Base-by-base conservation (phyloP, 2,329 filamentous ascomycete genomes). In the Mariannaea sp. region DNA sequence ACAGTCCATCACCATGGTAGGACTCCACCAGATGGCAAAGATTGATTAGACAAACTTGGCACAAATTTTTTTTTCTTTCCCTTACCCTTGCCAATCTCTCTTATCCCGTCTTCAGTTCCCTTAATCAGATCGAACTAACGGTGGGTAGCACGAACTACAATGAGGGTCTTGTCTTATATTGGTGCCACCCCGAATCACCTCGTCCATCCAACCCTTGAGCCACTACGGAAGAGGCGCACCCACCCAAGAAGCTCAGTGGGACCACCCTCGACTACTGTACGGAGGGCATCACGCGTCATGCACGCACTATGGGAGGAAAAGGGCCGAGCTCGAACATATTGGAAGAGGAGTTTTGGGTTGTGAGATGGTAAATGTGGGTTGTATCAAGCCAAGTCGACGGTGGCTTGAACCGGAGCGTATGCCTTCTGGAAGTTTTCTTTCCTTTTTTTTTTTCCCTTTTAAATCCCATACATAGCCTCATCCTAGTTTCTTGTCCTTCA, bases 1-100 rank as follows among this genome's bases (percentile, higher is more conserved):
- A 16, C 36, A 33, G 17, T 16, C 26, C 14, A 7, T 16, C 33
- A 12, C 7, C 13, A 27, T 10, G 22, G 36, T 5, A 41, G 19
- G 36, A 22, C 41, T 32, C 47, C 41, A 39, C 40, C 10, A 36
- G 33, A 36, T 30, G 29, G 29, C 8, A 20, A n/a, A 55, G 52
- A 55, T 55, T 55, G 52, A 55, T 55, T 46, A 55, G 52, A 55
- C 51, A 50, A 39, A 24, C 30, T 22, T 29, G 33, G 13, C 27
- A 24, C 29, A 27, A 27, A 19, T 26, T 32, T 32, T 16, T 12
- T 41, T 16, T 10, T 14, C 20, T 13, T 41, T 29, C 32, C 27
- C 9, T 41, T 17, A 7, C 20, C 4, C 14, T 38, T 20, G 27
- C 13, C 19, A 4, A 3, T 24, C 17, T 4, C n/a, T 27, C 7